Evolutionary conservation across 192 early-diverging fungal genomes (phyloP).

Genomic region (Gigaspora rosea): DNA sequence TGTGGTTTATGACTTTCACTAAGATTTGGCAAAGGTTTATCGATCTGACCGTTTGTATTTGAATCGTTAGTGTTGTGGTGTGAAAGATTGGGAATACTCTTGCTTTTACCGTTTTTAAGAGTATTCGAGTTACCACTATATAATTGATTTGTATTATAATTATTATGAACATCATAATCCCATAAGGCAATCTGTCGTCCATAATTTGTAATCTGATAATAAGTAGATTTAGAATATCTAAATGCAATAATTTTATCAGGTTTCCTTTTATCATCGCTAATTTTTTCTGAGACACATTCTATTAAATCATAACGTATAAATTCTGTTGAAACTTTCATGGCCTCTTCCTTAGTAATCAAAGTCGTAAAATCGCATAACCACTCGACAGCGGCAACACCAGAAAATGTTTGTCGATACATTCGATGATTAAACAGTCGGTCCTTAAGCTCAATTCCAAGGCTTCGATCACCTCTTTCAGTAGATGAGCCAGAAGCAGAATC

Average conservation of each 20-base stretch:
- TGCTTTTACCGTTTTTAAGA: background rate
- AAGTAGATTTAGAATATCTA: slow-evolving; percentile 35
- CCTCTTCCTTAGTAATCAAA: slow-evolving; percentile 51
- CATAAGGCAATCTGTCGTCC: slow-evolving; percentile 44
- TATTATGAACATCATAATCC: slow-evolving; percentile 19
- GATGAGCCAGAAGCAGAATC: slow-evolving; percentile 23
- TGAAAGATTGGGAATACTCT: background rate
- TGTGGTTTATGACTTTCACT: background rate
- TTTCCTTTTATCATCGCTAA: background rate
- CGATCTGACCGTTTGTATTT: background rate
- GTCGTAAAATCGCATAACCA: slow-evolving; percentile 57
- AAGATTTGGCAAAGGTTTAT: no score
- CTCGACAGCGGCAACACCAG: slow-evolving; percentile 47
- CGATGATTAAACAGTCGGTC: slow-evolving; percentile 42
- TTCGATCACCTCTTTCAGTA: slow-evolving; percentile 30
- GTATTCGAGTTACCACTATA: no score
- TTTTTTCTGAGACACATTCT: slow-evolving; percentile 39
- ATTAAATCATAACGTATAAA: slow-evolving; percentile 50
- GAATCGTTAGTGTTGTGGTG: background rate
- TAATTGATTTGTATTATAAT: background rate
- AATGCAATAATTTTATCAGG: background rate
- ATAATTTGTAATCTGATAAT: slow-evolving; percentile 41
- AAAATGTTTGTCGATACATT: slow-evolving; percentile 46
- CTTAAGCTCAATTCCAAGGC: slow-evolving; percentile 47
- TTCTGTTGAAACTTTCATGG: slow-evolving; percentile 44